Percentiles rank a stretch among this genome's conserved stretches.
phyloP scores from a whole-genome alignment of 768 basidiomycete species.

The Boletus vermiculosoides region DNA sequence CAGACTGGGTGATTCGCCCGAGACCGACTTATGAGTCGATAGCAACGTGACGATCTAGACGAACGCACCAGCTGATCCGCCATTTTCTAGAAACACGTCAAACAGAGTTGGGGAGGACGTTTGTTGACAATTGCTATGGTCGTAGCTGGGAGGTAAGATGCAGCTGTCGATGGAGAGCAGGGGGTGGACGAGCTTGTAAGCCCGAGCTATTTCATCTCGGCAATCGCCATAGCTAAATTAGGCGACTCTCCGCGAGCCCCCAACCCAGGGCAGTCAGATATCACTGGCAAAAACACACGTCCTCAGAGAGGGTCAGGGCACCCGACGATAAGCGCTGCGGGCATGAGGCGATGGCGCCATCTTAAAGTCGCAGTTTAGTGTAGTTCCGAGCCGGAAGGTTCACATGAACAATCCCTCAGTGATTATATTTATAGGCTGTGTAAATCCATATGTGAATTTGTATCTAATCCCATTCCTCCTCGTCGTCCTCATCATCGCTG shows the following conservation, averaged over 20 bases:
- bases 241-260: constrained; percentile 10
- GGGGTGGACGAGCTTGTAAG: constrained; percentile 3
- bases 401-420: background rate
- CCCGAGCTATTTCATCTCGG: constrained; percentile 27
- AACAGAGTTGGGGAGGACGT: background rate
- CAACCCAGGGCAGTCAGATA: constrained; percentile 14
- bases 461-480: constrained; percentile 57
- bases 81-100: constrained; percentile 38
- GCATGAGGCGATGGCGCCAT: background rate
- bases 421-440: constrained; percentile 13
- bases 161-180: constrained; percentile 8
- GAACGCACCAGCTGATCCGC: constrained; percentile 56
- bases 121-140: background rate
- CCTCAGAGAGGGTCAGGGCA: background rate
- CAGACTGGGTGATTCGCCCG: constrained; percentile 41
- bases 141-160: constrained; percentile 6
- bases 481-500: constrained; percentile 77
- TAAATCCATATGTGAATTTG: constrained; percentile 3
- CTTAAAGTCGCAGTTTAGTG: background rate
- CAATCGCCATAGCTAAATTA: constrained; percentile 33
- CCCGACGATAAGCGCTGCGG: background rate
- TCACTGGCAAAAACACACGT: background rate
- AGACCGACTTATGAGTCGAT: constrained; percentile 17
- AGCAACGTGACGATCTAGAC: constrained; percentile 6
- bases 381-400: background rate